Evolutionary conservation across 129 eudicot species (phyloP).

Genomic region (Flaveria ramosissima): DNA sequence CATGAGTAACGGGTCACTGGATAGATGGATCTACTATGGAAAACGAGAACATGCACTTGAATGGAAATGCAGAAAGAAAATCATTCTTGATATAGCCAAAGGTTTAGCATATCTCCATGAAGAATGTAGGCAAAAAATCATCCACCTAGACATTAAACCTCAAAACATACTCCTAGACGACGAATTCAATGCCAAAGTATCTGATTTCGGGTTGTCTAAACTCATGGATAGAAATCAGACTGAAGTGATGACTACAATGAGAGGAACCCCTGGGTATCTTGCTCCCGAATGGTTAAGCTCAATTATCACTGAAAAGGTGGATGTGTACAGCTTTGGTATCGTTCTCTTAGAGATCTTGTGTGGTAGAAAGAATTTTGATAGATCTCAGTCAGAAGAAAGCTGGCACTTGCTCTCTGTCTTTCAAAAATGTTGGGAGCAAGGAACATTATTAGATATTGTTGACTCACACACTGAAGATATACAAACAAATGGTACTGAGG

Average conservation of each 20-base stretch:
- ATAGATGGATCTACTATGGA: not conserved
- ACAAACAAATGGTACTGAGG: not conserved
- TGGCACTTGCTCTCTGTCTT: not conserved
- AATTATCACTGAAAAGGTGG: not conserved
- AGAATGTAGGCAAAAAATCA: constrained; percentile 1
- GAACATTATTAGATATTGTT: constrained; percentile 1
- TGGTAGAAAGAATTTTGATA: not conserved
- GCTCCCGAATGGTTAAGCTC: not conserved
- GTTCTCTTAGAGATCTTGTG: not conserved
- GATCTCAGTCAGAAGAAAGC: not conserved
- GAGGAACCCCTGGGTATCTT: not conserved
- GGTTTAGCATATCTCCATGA: constrained; percentile 9
- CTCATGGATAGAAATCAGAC: not conserved
- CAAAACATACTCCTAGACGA: not conserved
- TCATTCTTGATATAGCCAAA: not conserved
- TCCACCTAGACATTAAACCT: not conserved
- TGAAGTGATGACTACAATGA: not conserved
- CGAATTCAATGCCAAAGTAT: not conserved
- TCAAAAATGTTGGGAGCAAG: not conserved
- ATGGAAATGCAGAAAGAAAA: not conserved
- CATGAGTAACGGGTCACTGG: not conserved
- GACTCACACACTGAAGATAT: not conserved
- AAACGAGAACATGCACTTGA: not conserved
- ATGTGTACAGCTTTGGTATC: constrained; percentile 1
- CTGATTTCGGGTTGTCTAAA: not conserved